These are phyloP conservation scores for Melianthus villosus DNA, from an alignment of 441 rosid genomes.

Conservation along the genomic window DNA sequence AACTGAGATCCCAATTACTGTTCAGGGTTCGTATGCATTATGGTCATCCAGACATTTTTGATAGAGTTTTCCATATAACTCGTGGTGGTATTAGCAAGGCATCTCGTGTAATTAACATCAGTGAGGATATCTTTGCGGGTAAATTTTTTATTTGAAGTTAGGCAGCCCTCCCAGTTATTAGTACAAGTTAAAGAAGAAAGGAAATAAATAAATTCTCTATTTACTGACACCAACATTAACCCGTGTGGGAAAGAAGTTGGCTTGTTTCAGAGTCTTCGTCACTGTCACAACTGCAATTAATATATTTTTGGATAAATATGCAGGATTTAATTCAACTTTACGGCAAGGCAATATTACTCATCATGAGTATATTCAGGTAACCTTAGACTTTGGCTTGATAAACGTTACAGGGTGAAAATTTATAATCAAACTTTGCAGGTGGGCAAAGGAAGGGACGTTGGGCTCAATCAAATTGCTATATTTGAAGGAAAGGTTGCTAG, in stretches of 20 bases:
- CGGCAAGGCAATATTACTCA: slow-evolving; percentile 98
- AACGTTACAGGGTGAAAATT: slow-evolving; percentile 3
- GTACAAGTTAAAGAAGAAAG: no score
- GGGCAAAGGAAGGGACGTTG: slow-evolving; percentile 98
- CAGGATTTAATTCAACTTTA: slow-evolving; percentile 93
- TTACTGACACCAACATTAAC: no score
- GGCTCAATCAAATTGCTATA: slow-evolving; percentile 93
- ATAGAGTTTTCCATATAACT: slow-evolving; percentile 87
- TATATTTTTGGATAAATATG: slow-evolving; percentile 5
- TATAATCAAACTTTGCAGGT: slow-evolving; percentile 41
- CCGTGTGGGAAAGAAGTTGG: no score
- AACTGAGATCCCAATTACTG: slow-evolving; percentile 8
- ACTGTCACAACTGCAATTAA: background rate
- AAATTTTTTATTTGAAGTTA: slow-evolving; percentile 13
- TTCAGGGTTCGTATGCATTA: slow-evolving; percentile 96
- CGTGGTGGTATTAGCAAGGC: slow-evolving; percentile 99
- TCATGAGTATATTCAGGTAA: slow-evolving; percentile 96
- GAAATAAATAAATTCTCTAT: no score
- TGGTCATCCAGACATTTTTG: slow-evolving; percentile 99
- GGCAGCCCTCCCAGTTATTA: no score
- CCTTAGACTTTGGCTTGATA: slow-evolving; percentile 4
- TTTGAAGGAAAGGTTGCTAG: slow-evolving; percentile 99
- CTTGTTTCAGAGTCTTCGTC: background rate
- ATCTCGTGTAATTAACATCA: slow-evolving; percentile 92
- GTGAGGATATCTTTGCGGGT: slow-evolving; percentile 94